These are phyloP conservation scores for Talaromyces thailandensis DNA, from an alignment of 495 filamentous ascomycete genomes.

Conservation along the genomic window DNA sequence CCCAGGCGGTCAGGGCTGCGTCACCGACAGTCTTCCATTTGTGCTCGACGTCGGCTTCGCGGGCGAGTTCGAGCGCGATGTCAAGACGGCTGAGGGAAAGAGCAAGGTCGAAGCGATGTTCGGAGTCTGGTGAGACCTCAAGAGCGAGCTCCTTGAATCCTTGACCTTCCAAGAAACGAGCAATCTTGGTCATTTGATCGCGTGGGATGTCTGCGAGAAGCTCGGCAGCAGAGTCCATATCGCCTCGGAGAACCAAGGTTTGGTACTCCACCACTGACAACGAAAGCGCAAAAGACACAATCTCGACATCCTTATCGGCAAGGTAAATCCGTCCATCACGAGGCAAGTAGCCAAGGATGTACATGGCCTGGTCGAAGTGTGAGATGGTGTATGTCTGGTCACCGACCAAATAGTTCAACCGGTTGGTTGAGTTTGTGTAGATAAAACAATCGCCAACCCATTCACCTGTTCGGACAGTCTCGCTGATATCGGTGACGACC, in stretches of 20 bases:
- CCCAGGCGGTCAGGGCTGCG: constrained; percentile 78
- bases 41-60: constrained; percentile 78
- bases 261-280: constrained; percentile 96
- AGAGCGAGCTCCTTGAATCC: constrained; percentile 93
- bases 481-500: constrained; percentile 87
- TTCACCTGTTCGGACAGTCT: constrained; percentile 87
- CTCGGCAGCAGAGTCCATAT: constrained; percentile 85
- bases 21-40: constrained; percentile 97
- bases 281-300: constrained; percentile 84
- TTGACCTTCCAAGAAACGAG: constrained; percentile 95
- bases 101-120: constrained; percentile 94
- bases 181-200: constrained; percentile 94
- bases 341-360: constrained; percentile 89
- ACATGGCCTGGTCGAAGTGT: constrained; percentile 93
- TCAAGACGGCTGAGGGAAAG: constrained; percentile 74
- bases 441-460: constrained; percentile 99
- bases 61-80: constrained; percentile 77
- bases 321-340: constrained; percentile 90
- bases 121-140: constrained; percentile 89
- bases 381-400: constrained; percentile 98
- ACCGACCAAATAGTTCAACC: constrained; percentile 94
- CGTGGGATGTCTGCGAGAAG: constrained; percentile 72
- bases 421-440: constrained; percentile 94
- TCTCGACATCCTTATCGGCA: constrained; percentile 87
- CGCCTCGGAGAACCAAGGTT: constrained; percentile 88